Base-by-base conservation (phyloP, 495 filamentous ascomycete genomes). In the Daldinia childiae region DNA sequence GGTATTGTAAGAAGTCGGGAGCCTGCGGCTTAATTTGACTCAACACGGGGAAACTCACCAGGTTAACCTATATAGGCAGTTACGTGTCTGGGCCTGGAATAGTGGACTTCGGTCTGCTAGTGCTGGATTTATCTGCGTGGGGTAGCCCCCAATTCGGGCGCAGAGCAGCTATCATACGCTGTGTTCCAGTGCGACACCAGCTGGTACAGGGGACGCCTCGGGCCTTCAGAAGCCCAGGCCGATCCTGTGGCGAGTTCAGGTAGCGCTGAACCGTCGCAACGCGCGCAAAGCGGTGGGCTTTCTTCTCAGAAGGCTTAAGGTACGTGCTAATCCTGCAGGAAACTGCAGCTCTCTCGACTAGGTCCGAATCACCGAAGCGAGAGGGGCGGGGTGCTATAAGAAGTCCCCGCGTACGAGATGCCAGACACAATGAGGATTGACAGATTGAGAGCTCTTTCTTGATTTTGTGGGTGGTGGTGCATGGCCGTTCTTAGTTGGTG, bases 371-470 rank as follows among this genome's bases (percentile, higher is more conserved):
- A 29, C 27, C 27, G 27, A 29, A 29, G 27, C 27, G 27, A 6
- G 27, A 2, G 27, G 6, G 27, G 27, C 27, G 27, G 27, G 27
- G 27, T 29, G 27, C 27, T 29, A 5, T 29, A 29, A 29, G 27
- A 29, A 29, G 27, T 5, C 27, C 27, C 27, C 27, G 27, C 27
- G 27, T 29, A 29, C 27, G 27, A 29, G 27, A 29, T 29, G 27
- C 51, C 51, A 55, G 51, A 55, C 51, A 55, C 51, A 55, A 55
- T 55, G 51, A 55, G 51, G 51, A 55, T 55, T 55, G 51, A 55
- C 51, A 55, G 51, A 55, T 55, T 55, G 51, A 55, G 51, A 55
- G 51, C 51, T 55, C 51, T 55, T 55, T 55, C 51, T 55, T 55
- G 51, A 55, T 55, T 55, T 55, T 55, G 51, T 55, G 51, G 51